Evolutionary conservation across 2,329 filamentous ascomycete species (phyloP).

Genomic region (Albifimbria verrucaria): DNA sequence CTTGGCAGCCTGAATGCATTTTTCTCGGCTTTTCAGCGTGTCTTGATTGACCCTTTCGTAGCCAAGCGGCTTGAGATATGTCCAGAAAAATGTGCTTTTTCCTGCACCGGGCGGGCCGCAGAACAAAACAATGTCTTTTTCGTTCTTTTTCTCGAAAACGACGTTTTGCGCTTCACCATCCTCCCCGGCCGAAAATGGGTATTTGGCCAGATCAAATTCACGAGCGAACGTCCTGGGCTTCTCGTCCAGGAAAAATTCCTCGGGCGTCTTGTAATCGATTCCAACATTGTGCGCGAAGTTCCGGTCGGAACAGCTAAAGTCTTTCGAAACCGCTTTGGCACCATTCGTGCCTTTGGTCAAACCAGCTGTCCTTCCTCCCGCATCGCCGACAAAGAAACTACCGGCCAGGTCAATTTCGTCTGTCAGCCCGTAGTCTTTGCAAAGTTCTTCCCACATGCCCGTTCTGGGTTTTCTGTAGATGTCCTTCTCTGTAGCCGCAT

Average conservation of each 20-base stretch:
- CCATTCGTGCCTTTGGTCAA: slow-evolving; percentile 17
- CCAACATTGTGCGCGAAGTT: slow-evolving; percentile 85
- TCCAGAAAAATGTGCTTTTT: slow-evolving; percentile 89
- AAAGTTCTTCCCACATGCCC: slow-evolving; percentile 78
- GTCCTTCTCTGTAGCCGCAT: slow-evolving; percentile 83
- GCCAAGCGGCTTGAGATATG: slow-evolving; percentile 69
- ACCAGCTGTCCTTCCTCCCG: slow-evolving; percentile 56
- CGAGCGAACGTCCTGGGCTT: slow-evolving; percentile 62
- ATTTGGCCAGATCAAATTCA: slow-evolving; percentile 66
- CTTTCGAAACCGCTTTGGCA: slow-evolving; percentile 37
- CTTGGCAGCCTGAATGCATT: slow-evolving; percentile 69
- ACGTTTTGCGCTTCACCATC: slow-evolving; percentile 24
- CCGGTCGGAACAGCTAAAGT: slow-evolving; percentile 66
- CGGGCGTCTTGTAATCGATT: slow-evolving; percentile 78
- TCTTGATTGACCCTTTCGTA: slow-evolving; percentile 92
- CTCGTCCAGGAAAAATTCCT: slow-evolving; percentile 82
- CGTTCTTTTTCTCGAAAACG: slow-evolving; percentile 58
- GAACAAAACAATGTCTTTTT: slow-evolving; percentile 75
- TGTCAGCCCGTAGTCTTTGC: slow-evolving; percentile 54
- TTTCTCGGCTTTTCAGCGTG: slow-evolving; percentile 68
- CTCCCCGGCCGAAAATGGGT: slow-evolving; percentile 37
- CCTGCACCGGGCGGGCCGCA: slow-evolving; percentile 87
- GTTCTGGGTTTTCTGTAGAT: slow-evolving; percentile 79
- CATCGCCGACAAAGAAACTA: slow-evolving; percentile 90
- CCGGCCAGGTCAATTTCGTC: slow-evolving; percentile 62